Evolutionary conservation across 352 stramenopile genomes (phyloP).

Genomic region (Phytopythium litorale): DNA sequence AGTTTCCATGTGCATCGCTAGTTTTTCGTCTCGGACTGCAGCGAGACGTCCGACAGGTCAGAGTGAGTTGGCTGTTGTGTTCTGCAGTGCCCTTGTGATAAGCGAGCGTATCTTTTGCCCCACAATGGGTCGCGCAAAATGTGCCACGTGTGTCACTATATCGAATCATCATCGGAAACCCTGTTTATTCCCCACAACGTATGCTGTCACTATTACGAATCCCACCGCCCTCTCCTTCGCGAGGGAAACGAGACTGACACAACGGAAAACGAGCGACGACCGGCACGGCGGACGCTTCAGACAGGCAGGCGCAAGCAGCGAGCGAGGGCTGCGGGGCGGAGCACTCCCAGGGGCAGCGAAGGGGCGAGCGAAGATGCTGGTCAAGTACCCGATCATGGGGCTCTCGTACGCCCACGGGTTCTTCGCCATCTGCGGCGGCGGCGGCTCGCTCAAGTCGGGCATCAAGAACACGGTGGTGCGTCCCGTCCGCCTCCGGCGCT

Average conservation of each 20-base stretch:
- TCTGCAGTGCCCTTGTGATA: too few species aligned
- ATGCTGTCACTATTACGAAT: neutral
- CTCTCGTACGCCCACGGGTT: conserved; percentile 65
- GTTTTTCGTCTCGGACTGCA: too few species aligned
- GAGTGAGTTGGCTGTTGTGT: too few species aligned
- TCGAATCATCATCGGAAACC: neutral
- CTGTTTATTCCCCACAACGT: neutral
- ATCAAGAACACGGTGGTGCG: conserved; percentile 86
- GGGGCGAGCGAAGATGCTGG: conserved; percentile 40
- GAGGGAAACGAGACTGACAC: neutral
- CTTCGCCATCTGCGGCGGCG: conserved; percentile 80
- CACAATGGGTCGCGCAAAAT: neutral
- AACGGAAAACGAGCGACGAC: neutral
- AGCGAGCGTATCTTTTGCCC: neutral
- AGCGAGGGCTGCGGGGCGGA: neutral
- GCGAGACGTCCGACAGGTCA: too few species aligned
- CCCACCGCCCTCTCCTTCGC: neutral
- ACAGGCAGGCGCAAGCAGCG: neutral
- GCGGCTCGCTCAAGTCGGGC: conserved; percentile 77
- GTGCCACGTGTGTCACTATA: conserved; percentile 8
- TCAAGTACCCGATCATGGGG: conserved; percentile 86
- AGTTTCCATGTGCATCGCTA: too few species aligned
- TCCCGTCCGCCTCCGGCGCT: neutral
- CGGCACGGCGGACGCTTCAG: neutral
- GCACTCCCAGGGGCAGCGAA: neutral